A percentile compares a stretch with the other conserved stretches of the same genome.
These are phyloP conservation scores for Fraxinus platypoda DNA, from an alignment of 305 asterid genomes.

Conservation along the genomic window DNA sequence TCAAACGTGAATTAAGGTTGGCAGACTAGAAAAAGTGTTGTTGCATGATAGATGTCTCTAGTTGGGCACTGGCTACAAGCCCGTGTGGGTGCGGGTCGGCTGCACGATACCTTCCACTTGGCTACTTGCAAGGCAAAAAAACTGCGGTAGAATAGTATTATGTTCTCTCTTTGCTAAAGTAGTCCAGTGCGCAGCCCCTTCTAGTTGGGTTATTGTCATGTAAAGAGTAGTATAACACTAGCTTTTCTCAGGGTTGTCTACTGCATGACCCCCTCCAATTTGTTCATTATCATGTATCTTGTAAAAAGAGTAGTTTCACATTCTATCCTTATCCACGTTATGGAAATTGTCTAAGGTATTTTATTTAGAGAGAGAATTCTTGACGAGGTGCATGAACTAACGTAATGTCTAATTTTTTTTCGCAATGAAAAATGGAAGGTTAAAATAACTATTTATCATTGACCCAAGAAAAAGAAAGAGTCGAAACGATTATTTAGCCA, in stretches of 20 bases:
- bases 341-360: no score
- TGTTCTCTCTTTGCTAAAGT: neutral
- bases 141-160: no score
- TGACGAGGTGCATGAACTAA: no score
- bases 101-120: slow-evolving; percentile 27
- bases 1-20: slow-evolving; percentile 27
- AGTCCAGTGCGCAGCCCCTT: neutral
- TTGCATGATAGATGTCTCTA: neutral
- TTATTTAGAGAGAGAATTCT: no score
- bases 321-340: no score
- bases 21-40: slow-evolving; percentile 31
- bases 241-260: neutral
- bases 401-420: no score
- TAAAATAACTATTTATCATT: no score
- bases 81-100: slow-evolving; percentile 42
- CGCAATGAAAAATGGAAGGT: no score
- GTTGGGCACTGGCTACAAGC: slow-evolving; percentile 33
- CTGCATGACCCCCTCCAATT: neutral
- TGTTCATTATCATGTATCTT: no score
- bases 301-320: no score
- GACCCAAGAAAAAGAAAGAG: neutral
- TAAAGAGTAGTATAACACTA: neutral
- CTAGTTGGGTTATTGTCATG: neutral
- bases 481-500: no score
- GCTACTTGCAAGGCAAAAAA: neutral